Evolutionary conservation across 164 flowering plant genomes (phyloP), one percentile per base, ranked within the genome.

Genomic region (Piper betle): DNA sequence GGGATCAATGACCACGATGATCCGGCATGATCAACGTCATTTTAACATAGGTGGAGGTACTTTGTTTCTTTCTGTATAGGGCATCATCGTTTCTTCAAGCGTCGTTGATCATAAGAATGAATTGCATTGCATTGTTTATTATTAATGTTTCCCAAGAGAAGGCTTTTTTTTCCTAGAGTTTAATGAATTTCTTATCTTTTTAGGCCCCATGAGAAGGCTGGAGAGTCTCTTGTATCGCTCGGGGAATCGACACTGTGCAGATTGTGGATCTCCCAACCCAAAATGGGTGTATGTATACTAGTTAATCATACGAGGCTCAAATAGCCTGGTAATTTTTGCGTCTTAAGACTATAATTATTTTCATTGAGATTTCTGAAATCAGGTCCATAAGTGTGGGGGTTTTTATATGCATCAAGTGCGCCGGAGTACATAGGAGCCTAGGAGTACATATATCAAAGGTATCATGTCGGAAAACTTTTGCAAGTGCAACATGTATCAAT

Each of bases 391-490:
- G 70, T 62, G 65, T 76, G 63, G 95, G 98, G 72, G 93, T 80
- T 55, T 86, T 89, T 69, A 81, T 92, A 20, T 92, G 98, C 66
- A 85, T 92, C 65, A 92, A 89, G 80, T 92, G 98, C 61, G 87
- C 96, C 58, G 95, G 96, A 33, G 82, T 92, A 39, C 96, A 92
- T 71, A 72, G 98, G 82, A 87, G 96, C 83, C 88, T 92, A 52
- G 98, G 98, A 66, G 92, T 76, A 33, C 98, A 92, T 73, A 79
- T 87, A 62, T 74, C 98, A 60, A 92, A 92, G 96, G 98, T 92
- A 68, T 15, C 15, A 15, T 53, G 55, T 12, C n/a, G n/a, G n/a
- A n/a, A n/a, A n/a, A n/a, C n/a, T n/a, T 53, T 53, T 17, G 15
- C 20, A 15, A 5, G 15, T 15, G 55, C 55, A 15, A 53, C 5